Evolutionary conservation across 192 early-diverging fungal genomes (phyloP), one percentile per base, ranked within the genome.

Genomic region (Coemansia sp.): DNA sequence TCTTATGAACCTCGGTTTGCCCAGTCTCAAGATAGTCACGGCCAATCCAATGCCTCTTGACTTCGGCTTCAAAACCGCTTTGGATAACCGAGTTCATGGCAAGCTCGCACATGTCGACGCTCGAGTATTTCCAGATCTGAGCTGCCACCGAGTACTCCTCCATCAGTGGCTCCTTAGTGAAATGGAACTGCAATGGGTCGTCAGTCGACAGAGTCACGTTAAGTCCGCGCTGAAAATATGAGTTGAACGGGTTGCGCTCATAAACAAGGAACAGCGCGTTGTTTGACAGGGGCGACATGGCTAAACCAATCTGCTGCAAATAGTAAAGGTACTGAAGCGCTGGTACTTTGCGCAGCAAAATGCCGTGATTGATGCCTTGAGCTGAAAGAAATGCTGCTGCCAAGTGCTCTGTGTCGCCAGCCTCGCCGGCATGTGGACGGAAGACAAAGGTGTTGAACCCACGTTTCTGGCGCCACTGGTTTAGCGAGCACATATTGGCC

Each of bases 231-330:
- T 98, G 90, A 82, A 94, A 95, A 74, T 91, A 98, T 9, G 83
- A 67, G 50, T 89, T 82, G 59, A 98, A 90, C 1, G 93, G 93
- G 64, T 98, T 95, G 56, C 93, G 82, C 71, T 98, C 93, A 63
- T 92, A 94, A 18, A 87, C 89, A 49, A 98, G 73, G 66, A 98
- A 98, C 25, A 98, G 73, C 2, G 95, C 93, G 68, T 98, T 98
- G 83, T 98, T 98, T 25, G 93, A 94, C 4, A 98, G 82, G 18
- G 95, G 95, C 12, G 91, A 93, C 95, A 98, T 95, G 57, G 95
- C 93, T 60, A 98, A 89, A 18, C 92, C 93, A 43, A 98, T 93
- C 62, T 98, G 95, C 67, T 93, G 88, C 53, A 98, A 67, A 62
- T 98, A 98, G 73, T 86, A 96, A 60, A 98, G 81, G 62, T 98